phyloP scores from a whole-genome alignment of 1,284 basidiomycete species.

The Cryptococcus neoformans region DNA sequence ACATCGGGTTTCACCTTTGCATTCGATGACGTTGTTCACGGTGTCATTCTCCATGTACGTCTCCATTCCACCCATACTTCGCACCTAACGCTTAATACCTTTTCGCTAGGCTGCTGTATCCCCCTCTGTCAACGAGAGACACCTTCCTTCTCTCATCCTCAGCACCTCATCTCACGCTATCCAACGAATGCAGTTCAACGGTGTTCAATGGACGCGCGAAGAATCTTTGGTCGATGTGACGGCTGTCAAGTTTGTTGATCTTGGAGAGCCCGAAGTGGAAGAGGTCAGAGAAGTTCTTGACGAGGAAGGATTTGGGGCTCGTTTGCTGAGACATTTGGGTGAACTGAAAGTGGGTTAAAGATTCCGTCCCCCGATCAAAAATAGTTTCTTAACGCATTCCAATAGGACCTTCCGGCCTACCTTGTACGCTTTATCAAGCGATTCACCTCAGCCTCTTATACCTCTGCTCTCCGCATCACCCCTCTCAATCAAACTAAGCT shows the following conservation, averaged over 20 bases:
- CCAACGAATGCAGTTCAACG: slow-evolving; percentile 67
- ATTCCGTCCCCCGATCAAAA: slow-evolving; percentile 1
- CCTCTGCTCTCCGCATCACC: slow-evolving; percentile 50
- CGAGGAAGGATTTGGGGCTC: slow-evolving; percentile 59
- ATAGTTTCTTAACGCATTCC: slow-evolving; percentile 1
- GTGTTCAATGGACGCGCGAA: slow-evolving; percentile 69
- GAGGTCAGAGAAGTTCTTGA: slow-evolving; percentile 50
- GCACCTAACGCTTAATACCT: background rate
- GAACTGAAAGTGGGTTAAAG: slow-evolving; percentile 59
- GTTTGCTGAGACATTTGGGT: slow-evolving; percentile 60
- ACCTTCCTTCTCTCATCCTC: slow-evolving; percentile 50
- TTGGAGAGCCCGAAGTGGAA: slow-evolving; percentile 64
- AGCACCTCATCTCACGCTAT: slow-evolving; percentile 75
- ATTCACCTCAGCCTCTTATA: slow-evolving; percentile 69
- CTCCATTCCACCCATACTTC: background rate
- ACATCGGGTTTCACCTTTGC: slow-evolving; percentile 61
- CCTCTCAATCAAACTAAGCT: slow-evolving; percentile 49
- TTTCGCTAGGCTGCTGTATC: slow-evolving; percentile 21
- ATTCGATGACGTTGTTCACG: slow-evolving; percentile 68
- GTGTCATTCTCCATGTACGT: slow-evolving; percentile 66
- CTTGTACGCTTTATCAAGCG: slow-evolving; percentile 64
- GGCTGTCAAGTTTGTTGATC: slow-evolving; percentile 68
- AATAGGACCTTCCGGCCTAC: slow-evolving; percentile 63
- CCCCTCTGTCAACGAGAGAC: slow-evolving; percentile 11
- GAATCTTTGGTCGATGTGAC: slow-evolving; percentile 70